phyloP scores from a whole-genome alignment of 2,329 filamentous ascomycete genomes.

The Cucurbitaria berberidis region DNA sequence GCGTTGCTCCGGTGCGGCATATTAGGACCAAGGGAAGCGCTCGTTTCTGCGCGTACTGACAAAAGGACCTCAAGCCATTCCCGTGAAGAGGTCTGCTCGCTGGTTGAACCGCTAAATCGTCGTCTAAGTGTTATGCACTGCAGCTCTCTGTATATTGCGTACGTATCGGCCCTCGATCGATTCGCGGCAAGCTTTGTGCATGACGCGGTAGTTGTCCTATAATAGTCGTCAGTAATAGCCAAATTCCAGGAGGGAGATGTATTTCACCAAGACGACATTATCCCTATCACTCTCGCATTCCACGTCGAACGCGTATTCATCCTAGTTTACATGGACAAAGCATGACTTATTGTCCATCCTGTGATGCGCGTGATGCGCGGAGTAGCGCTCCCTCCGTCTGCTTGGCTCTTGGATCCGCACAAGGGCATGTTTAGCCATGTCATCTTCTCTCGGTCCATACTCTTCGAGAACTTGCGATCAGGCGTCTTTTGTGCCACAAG shows the following conservation, averaged over 20 bases:
- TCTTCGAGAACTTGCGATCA: constrained; percentile 50
- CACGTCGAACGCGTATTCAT: constrained; percentile 54
- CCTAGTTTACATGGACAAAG: constrained; percentile 57
- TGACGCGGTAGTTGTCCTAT: constrained; percentile 62
- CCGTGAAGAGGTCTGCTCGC: constrained; percentile 9
- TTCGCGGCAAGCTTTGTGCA: constrained; percentile 61
- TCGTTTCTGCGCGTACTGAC: neutral
- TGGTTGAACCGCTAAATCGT: constrained; percentile 53
- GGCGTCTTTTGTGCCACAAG: constrained; percentile 62
- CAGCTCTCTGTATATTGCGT: constrained; percentile 63
- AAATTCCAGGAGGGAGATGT: neutral
- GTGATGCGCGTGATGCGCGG: constrained; percentile 61
- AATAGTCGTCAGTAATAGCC: neutral
- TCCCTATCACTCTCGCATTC: constrained; percentile 55
- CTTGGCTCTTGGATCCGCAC: constrained; percentile 59
- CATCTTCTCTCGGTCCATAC: constrained; percentile 51
- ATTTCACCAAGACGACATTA: constrained; percentile 57
- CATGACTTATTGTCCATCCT: constrained; percentile 46
- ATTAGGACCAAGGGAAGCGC: neutral
- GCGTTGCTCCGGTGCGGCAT: neutral
- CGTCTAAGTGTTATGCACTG: constrained; percentile 57
- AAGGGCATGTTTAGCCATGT: constrained; percentile 57
- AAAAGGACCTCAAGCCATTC: constrained; percentile 7
- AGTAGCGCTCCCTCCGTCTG: constrained; percentile 60
- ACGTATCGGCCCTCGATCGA: constrained; percentile 56